Evolutionary conservation across 257 asterid genomes (phyloP), one percentile per base, ranked within the genome.

Genomic region (Ophiorrhiza pumila): DNA sequence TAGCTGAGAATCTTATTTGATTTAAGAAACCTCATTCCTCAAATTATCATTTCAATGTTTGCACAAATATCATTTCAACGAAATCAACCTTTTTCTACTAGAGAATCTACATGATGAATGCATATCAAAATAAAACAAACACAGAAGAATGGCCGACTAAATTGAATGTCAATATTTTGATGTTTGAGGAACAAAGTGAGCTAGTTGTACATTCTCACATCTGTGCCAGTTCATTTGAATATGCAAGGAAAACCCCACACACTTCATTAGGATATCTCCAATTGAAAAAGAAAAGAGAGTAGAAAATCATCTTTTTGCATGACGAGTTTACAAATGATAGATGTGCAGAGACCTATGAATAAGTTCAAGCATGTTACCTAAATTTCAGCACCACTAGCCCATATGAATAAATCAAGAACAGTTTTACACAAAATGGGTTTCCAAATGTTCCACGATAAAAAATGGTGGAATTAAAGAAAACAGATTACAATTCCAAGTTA

Each of bases 401-500:
- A n/a, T n/a, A n/a, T n/a, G n/a, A n/a, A 42, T 63, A 27, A 31
- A 49, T 39, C 42, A 65, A 65, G 32, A 31, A 53, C 49, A 41
- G n/a, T 22, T 64, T 22, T 4, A 27, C 55, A 4, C 31, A 50
- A 50, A 55, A 39, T 23, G 32, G n/a, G 12, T 25, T 56, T 56
- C 63, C 45, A 34, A 4, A 31, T 37, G 41, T 6, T 34, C 29
- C 49, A 41, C 12, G 20, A 42, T 17, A 29, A 6, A 39, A 60
- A 41, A 53, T 18, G 43, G 22, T 37, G 63, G 76, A 34, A 13
- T n/a, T 23, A 62, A 65, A 79, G 63, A 50, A n/a, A 67, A 37
- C 31, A 65, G 65, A 72, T 25, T 50, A n/a, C 43, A 23, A 10
- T 50, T 17, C 50, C 69, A 7, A 71, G 71, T 66, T 80, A 90